Conservation (phyloP, 176 grass and related monocot genomes). For the Tillandsia fasciculata region DNA sequence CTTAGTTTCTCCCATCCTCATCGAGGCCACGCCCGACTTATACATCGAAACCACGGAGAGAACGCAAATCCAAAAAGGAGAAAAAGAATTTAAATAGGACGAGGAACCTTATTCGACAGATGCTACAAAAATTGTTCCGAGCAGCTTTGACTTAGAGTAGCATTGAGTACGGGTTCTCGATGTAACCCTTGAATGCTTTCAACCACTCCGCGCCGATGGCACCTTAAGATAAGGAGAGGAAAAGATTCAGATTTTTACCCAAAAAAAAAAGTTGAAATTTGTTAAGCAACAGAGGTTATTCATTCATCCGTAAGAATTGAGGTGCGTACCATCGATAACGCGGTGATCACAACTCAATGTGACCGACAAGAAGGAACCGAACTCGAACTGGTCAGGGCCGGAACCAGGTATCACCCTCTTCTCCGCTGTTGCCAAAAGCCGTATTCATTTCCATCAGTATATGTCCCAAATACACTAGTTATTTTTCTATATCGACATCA, state of each 20-base stretch:
- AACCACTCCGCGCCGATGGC: slow-evolving; percentile 85
- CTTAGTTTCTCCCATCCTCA: no score
- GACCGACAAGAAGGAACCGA: slow-evolving; percentile 85
- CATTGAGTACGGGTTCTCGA: slow-evolving; percentile 85
- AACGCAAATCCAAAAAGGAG: no score
- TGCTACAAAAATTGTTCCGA: slow-evolving; percentile 31
- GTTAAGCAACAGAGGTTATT: not conserved
- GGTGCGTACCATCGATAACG: slow-evolving; percentile 74
- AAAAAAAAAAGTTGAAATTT: no score
- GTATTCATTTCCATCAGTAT: not conserved
- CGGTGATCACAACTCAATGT: slow-evolving; percentile 95
- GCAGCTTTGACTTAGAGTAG: slow-evolving; percentile 36
- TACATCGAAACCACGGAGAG: no score
- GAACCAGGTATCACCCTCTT: slow-evolving; percentile 59
- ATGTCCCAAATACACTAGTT: not conserved
- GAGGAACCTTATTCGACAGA: slow-evolving; percentile 32
- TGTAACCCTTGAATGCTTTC: slow-evolving; percentile 87
- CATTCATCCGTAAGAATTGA: not conserved
- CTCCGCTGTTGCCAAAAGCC: slow-evolving; percentile 41
- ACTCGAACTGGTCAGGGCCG: slow-evolving; percentile 58
- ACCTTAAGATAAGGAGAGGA: slow-evolving; percentile 20
- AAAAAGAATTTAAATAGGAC: slow-evolving; percentile 3
- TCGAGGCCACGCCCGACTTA: no score
- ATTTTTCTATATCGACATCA: not conserved
- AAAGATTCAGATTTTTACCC: no score